These are phyloP conservation scores for Heritiera littoralis DNA, from an alignment of 345 rosid genomes.

Conservation along the genomic window DNA sequence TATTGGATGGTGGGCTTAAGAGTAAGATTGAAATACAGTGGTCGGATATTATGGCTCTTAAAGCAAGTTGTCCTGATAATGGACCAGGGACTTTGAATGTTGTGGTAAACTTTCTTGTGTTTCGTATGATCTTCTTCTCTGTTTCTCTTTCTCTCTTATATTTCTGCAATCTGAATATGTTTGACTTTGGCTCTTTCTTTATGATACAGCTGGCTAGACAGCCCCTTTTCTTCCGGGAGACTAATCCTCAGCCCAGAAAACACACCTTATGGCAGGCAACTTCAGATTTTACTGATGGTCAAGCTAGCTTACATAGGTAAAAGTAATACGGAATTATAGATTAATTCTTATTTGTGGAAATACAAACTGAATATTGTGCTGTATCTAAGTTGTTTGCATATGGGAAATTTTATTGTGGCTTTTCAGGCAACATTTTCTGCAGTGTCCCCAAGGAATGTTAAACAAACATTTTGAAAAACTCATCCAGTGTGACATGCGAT, in stretches of 20 bases:
- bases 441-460: conserved; percentile 84
- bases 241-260: conserved; percentile 96
- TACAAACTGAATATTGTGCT: neutral
- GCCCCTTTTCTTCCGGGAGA: conserved; percentile 96
- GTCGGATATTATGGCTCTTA: conserved; percentile 95
- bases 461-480: conserved; percentile 94
- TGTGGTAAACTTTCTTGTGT: conserved; percentile 51
- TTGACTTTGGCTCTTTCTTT: neutral
- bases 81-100: conserved; percentile 86
- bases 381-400: neutral
- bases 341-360: neutral
- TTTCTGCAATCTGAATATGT: neutral
- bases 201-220: conserved; percentile 81
- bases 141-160: neutral
- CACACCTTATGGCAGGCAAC: conserved; percentile 99
- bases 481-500: conserved; percentile 89
- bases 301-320: conserved; percentile 85
- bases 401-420: conserved; percentile 1
- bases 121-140: neutral
- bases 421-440: conserved; percentile 90
- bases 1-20: conserved; percentile 93
- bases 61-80: conserved; percentile 77
- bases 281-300: conserved; percentile 96
- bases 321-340: neutral
- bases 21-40: conserved; percentile 99